Percentiles rank a stretch among this genome's conserved stretches.
phyloP scores from a whole-genome alignment of 805 yeast species.

The Wickerhamomyces bisporus region DNA sequence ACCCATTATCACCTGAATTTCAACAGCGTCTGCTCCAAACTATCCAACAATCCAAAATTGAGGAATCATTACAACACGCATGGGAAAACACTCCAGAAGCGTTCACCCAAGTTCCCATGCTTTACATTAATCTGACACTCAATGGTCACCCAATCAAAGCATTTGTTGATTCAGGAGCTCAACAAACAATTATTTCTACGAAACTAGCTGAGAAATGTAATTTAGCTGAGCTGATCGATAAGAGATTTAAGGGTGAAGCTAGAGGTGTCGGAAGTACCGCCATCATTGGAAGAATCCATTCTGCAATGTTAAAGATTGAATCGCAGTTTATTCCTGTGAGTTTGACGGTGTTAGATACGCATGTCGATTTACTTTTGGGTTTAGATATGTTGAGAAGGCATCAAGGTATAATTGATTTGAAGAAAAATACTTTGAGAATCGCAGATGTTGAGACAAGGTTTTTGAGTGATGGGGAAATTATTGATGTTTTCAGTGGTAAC shows the following conservation, averaged over 20 bases:
- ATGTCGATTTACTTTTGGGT: constrained; percentile 76
- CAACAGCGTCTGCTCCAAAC: no score
- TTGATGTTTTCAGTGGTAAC: neutral
- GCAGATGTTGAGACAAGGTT: constrained; percentile 73
- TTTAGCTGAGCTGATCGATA: constrained; percentile 69
- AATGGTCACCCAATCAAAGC: constrained; percentile 84
- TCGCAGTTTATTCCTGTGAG: constrained; percentile 58
- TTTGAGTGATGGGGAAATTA: constrained; percentile 63
- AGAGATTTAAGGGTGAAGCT: constrained; percentile 75
- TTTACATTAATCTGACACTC: constrained; percentile 71
- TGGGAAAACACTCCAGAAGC: constrained; percentile 87
- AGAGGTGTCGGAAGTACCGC: constrained; percentile 83
- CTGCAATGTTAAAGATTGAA: constrained; percentile 80
- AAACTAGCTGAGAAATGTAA: constrained; percentile 69
- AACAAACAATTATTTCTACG: constrained; percentile 78
- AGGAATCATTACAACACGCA: constrained; percentile 76
- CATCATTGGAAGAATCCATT: constrained; percentile 81
- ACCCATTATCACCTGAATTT: no score
- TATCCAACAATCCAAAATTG: no score
- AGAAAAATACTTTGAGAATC: constrained; percentile 55
- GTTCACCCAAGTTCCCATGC: constrained; percentile 78
- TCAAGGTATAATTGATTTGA: constrained; percentile 75
- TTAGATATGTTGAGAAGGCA: constrained; percentile 88
- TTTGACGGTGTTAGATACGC: constrained; percentile 67
- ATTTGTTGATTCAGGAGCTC: constrained; percentile 96